A percentile compares a stretch with the other conserved stretches of the same genome.
Evolutionary conservation across 2,329 filamentous ascomycete species (phyloP).

Genomic region (Pseudogymnoascus sp.): DNA sequence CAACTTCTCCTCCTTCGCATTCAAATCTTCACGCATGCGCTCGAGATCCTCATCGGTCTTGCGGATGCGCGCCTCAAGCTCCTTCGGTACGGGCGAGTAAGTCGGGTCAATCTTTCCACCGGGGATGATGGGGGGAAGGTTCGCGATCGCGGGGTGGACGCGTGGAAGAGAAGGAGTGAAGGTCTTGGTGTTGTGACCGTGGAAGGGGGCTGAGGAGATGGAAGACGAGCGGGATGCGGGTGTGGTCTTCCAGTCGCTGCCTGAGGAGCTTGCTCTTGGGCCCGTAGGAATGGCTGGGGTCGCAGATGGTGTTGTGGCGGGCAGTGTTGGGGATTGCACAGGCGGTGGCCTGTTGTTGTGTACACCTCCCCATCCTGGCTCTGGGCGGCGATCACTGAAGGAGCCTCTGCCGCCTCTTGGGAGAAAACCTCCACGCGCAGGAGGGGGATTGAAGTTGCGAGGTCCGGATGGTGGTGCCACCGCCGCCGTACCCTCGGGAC

Average conservation of each 20-base stretch:
- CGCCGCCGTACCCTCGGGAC: slow-evolving; percentile 18
- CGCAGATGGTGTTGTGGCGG: slow-evolving; percentile 15
- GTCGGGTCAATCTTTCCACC: slow-evolving; percentile 27
- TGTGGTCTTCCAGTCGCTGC: slow-evolving; percentile 22
- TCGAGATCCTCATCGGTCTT: slow-evolving; percentile 29
- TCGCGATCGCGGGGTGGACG: slow-evolving; percentile 27
- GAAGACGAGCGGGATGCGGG: slow-evolving; percentile 22
- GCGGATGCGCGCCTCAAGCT: slow-evolving; percentile 23
- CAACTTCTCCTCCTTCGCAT: slow-evolving; percentile 27
- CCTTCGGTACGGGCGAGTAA: slow-evolving; percentile 18
- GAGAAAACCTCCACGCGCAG: slow-evolving; percentile 19
- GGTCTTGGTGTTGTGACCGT: slow-evolving; percentile 12
- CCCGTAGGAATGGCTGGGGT: slow-evolving; percentile 21
- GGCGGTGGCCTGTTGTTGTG: slow-evolving; percentile 20
- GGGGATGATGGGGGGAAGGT: slow-evolving; percentile 26
- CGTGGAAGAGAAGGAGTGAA: slow-evolving; percentile 15
- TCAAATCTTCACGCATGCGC: slow-evolving; percentile 22
- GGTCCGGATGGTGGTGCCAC: slow-evolving; percentile 28
- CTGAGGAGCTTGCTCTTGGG: slow-evolving; percentile 22
- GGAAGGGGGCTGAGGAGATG: slow-evolving; percentile 22
- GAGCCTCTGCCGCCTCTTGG: slow-evolving; percentile 25
- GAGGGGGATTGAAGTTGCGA: slow-evolving; percentile 25
- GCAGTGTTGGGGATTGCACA: slow-evolving; percentile 23
- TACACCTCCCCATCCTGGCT: slow-evolving; percentile 23
- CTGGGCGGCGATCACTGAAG: slow-evolving; percentile 25